phyloP scores from a whole-genome alignment of 495 filamentous ascomycete species.

The Annulohypoxylon maeteangense region DNA sequence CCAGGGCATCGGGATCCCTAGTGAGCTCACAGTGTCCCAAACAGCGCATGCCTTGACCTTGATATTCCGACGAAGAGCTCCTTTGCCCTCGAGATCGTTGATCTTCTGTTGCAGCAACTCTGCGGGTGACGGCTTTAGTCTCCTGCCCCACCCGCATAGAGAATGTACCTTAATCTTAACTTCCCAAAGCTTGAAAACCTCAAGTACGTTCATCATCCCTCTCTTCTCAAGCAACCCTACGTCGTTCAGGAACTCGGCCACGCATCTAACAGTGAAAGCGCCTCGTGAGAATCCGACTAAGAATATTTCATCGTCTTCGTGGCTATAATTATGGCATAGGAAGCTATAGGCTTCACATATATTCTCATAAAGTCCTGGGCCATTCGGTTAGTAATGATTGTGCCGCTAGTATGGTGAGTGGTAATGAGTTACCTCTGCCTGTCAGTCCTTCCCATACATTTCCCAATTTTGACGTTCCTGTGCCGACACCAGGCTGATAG shows the following conservation, averaged over 20 bases:
- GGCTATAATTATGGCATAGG: slow-evolving; percentile 65
- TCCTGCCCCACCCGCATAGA: no score
- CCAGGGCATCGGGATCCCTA: slow-evolving; percentile 47
- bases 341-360: slow-evolving; percentile 62
- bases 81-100: no score
- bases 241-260: slow-evolving; percentile 64
- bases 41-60: slow-evolving; percentile 53
- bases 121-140: no score
- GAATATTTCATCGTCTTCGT: slow-evolving; percentile 67
- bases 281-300: slow-evolving; percentile 73
- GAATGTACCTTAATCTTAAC: neutral
- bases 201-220: slow-evolving; percentile 2
- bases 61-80: slow-evolving; percentile 18
- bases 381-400: no score
- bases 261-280: slow-evolving; percentile 69
- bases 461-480: no score
- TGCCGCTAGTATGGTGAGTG: no score
- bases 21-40: slow-evolving; percentile 54
- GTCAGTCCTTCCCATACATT: no score
- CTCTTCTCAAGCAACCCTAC: slow-evolving; percentile 59
- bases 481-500: no score
- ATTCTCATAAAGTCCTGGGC: no score
- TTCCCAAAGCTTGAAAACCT: slow-evolving; percentile 10
- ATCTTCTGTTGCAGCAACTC: no score
- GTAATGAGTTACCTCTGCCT: no score